These are phyloP conservation scores for Backusella morwellensis DNA, from an alignment of 192 early-diverging fungal species.

Conservation along the genomic window DNA sequence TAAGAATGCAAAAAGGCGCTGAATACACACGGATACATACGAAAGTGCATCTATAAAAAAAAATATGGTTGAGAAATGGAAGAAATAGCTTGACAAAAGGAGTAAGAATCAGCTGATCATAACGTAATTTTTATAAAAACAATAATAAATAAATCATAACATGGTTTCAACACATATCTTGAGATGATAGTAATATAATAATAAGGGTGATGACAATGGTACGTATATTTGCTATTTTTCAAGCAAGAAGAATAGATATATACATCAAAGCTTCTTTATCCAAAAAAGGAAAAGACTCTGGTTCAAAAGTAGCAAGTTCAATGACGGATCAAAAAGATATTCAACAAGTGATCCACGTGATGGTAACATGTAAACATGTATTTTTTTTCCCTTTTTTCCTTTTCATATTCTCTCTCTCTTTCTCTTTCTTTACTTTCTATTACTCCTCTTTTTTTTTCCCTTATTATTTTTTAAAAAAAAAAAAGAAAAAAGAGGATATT, in stretches of 20 bases:
- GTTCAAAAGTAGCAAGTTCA: slow-evolving; percentile 8
- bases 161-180: background rate
- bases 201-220: no score
- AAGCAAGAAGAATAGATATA: background rate
- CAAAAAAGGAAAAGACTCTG: slow-evolving; percentile 6
- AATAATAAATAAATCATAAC: background rate
- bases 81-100: background rate
- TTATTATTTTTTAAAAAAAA: background rate
- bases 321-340: background rate
- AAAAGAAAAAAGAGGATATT: background rate
- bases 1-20: background rate
- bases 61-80: background rate
- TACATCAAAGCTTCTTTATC: background rate
- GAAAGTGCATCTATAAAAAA: background rate
- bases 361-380: slow-evolving; percentile 5
- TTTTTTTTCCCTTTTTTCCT: background rate
- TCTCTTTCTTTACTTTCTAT: background rate
- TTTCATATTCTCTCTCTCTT: background rate
- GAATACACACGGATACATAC: background rate
- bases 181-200: background rate
- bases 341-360: background rate
- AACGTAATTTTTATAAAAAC: slow-evolving; percentile 1
- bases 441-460: background rate
- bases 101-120: background rate
- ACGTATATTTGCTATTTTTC: background rate